Evolutionary conservation across 1,139 yeast genomes (phyloP).

Genomic region (Diutina pseudorugosa): DNA sequence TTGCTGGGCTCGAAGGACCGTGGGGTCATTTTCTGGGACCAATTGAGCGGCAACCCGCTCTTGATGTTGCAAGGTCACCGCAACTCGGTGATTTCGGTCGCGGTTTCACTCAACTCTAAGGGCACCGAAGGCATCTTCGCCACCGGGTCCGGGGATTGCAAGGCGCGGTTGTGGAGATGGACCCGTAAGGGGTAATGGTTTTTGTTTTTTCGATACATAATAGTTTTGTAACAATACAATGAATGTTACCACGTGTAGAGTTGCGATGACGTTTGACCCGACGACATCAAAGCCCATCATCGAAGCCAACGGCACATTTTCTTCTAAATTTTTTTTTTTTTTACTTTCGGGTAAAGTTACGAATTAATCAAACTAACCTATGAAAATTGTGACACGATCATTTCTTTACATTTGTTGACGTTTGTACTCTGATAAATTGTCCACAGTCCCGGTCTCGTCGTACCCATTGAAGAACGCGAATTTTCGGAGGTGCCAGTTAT

Average conservation of each 20-base stretch:
- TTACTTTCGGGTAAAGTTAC: too few species aligned
- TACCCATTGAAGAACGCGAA: not conserved
- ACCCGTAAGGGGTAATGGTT: conserved; percentile 8
- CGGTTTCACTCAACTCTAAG: conserved; percentile 68
- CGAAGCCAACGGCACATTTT: too few species aligned
- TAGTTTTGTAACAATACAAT: conserved; percentile 1
- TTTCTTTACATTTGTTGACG: too few species aligned
- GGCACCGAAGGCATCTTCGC: conserved; percentile 77
- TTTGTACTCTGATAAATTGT: too few species aligned
- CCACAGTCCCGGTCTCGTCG: not conserved
- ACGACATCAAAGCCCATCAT: too few species aligned
- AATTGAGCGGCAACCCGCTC: conserved; percentile 81
- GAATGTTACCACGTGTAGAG: not conserved
- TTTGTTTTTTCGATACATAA: not conserved
- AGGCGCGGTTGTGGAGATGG: conserved; percentile 94
- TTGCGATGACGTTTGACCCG: too few species aligned
- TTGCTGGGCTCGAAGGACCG: conserved; percentile 94
- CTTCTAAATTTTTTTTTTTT: too few species aligned
- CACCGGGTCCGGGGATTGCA: conserved; percentile 96
- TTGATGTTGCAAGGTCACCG: conserved; percentile 96
- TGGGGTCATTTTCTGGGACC: conserved; percentile 97
- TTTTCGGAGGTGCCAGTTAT: not conserved
- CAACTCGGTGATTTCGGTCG: conserved; percentile 90
- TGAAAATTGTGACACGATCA: too few species aligned
- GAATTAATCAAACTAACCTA: too few species aligned